Conservation (phyloP, 345 rosid species). For the Corchorus olitorius region DNA sequence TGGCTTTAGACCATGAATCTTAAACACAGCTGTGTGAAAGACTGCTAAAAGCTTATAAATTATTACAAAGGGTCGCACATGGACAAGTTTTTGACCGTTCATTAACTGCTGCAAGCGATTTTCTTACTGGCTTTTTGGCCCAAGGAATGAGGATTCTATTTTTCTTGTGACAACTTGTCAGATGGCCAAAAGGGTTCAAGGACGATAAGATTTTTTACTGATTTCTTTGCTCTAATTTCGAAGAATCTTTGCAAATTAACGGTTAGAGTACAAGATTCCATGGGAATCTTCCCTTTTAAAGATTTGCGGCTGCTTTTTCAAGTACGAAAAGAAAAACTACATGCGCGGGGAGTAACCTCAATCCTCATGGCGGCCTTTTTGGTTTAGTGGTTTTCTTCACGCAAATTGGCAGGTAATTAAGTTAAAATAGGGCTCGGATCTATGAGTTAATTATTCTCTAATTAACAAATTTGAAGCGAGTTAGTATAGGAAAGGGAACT, state of each 20-base stretch:
- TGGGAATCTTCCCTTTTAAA: conserved; percentile 6
- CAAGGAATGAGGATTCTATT: not conserved
- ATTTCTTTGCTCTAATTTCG: not conserved
- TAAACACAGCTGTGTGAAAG: conserved; percentile 24
- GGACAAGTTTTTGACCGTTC: conserved; percentile 20
- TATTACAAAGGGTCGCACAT: conserved; percentile 31
- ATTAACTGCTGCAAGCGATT: not conserved
- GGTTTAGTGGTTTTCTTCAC: not conserved
- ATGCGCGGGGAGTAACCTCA: not conserved
- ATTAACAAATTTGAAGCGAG: too few species aligned
- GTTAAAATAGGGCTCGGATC: not conserved
- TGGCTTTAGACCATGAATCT: not conserved
- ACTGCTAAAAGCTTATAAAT: not conserved
- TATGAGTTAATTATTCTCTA: too few species aligned
- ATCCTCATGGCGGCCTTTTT: too few species aligned
- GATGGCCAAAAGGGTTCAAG: not conserved
- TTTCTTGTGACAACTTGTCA: conserved; percentile 23
- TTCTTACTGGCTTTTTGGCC: not conserved
- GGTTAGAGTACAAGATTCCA: conserved; percentile 16
- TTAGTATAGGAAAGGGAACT: too few species aligned
- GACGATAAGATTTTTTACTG: not conserved
- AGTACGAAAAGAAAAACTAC: not conserved
- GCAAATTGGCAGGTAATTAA: not conserved
- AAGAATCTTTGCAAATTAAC: conserved; percentile 9
- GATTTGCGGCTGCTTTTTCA: conserved; percentile 25